Percentiles rank a stretch among this genome's conserved stretches.
These are phyloP conservation scores for Zygotorulaspora chibaensis DNA, from an alignment of 805 yeast genomes.

Conservation along the genomic window DNA sequence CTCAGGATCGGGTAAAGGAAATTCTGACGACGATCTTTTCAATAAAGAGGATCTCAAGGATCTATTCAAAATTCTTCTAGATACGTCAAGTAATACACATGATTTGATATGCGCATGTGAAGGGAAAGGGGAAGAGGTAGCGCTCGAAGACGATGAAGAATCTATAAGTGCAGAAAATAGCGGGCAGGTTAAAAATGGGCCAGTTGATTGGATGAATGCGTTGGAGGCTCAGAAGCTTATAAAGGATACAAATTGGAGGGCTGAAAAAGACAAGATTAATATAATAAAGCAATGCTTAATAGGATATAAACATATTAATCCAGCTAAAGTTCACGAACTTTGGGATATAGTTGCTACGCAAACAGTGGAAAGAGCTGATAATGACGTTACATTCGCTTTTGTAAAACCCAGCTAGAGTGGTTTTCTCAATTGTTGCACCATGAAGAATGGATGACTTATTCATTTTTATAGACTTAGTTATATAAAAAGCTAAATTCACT, in stretches of 20 bases:
- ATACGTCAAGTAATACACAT: constrained; percentile 66
- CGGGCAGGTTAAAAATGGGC: constrained; percentile 1
- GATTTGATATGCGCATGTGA: constrained; percentile 64
- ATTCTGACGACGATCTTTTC: constrained; percentile 58
- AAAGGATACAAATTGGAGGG: constrained; percentile 19
- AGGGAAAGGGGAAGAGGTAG: constrained; percentile 46
- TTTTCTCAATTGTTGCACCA: too few relatives aligned
- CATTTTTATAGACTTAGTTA: too few relatives aligned
- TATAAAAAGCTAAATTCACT: not conserved
- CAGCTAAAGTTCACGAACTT: constrained; percentile 26
- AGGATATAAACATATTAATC: constrained; percentile 62
- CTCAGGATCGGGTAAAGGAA: constrained; percentile 23
- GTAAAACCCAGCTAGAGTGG: constrained; percentile 14
- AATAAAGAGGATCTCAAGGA: constrained; percentile 65
- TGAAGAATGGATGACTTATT: too few relatives aligned
- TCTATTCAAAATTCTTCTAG: constrained; percentile 55
- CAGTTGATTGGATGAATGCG: constrained; percentile 53
- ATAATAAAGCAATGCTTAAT: constrained; percentile 55
- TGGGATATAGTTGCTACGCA: constrained; percentile 21
- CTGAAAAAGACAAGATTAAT: constrained; percentile 33
- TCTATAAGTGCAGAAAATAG: not conserved
- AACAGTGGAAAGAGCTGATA: constrained; percentile 13
- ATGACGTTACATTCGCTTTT: constrained; percentile 27
- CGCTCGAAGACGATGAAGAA: constrained; percentile 1
- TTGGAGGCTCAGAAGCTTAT: constrained; percentile 36